Evolutionary conservation across 371 early-diverging fungal genomes (phyloP), one percentile per base, ranked within the genome.

Genomic region (Mortierella sp.): DNA sequence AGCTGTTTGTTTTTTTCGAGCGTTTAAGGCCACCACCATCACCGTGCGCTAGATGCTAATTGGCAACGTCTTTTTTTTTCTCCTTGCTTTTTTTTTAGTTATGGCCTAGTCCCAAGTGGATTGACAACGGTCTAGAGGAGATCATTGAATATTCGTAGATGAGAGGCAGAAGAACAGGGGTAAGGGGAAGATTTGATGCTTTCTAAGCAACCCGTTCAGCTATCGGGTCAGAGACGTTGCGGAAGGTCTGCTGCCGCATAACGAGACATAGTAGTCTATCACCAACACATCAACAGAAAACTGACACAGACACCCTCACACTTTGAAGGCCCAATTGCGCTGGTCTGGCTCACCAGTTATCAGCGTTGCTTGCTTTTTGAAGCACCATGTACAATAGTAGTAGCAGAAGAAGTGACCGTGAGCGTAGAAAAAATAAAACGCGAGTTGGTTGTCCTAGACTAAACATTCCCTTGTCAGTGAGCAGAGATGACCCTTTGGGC

Each of bases 71-170:
- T 8, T 34, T 29, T 6, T 43, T n/a, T 66, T n/a, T 40, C 61
- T 45, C 13, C 41, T 24, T 1, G 22, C 45, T 16, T 19, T 29
- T n/a, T 24, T 47, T 4, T 26, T 78, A 75, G 79, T 16, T 76
- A 9, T 83, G 84, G 84, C 84, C 84, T n/a, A 78, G 66, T 63
- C 79, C 79, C 4, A 76, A 75, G 52, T 76, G 84, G 84, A 64
- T 81, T 24, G 77, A 64, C 14, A 77, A 81, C 37, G 84, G 79
- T 22, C 43, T 79, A 53, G 79, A 78, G 44, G 76, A 83, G 44
- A 70, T 79, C 29, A 64, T 83, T 40, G 79, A 78, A 61, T 79
- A 76, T 39, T 61, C 61, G 47, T 48, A n/a, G 11, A 16, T 39
- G 40, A 47, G 37, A 34, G 39, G 39, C 7, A 47, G 5, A 14